Percentiles rank a stretch among this genome's conserved stretches.
Evolutionary conservation across 345 rosid species (phyloP).

Genomic region (Eucalyptus polybractea): DNA sequence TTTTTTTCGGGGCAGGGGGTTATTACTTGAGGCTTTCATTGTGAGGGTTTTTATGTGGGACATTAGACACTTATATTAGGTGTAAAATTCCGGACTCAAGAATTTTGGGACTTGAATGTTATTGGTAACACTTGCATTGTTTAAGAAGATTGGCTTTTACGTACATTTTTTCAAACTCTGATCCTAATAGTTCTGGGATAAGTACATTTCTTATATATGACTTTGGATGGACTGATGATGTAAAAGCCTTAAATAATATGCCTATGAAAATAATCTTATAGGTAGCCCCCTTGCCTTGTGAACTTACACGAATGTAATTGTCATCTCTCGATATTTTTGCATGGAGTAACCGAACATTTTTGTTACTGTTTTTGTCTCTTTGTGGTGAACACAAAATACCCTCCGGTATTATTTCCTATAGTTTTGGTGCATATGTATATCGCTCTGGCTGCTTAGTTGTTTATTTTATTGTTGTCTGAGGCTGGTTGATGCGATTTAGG

Average conservation of each 20-base stretch:
- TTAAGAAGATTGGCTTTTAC: neutral
- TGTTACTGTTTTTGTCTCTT: neutral
- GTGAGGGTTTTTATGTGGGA: neutral
- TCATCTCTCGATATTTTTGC: neutral
- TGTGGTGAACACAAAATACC: neutral
- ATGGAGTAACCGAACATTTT: neutral
- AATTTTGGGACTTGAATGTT: neutral
- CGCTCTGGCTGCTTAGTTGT: neutral
- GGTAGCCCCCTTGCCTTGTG: neutral
- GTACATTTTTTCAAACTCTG: neutral
- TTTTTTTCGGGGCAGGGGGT: too few relatives aligned
- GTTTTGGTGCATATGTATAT: neutral
- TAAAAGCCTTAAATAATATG: neutral
- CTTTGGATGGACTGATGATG: neutral
- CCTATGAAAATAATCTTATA: neutral
- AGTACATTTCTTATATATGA: neutral
- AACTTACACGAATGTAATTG: neutral
- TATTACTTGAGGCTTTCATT: neutral
- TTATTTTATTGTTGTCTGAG: neutral
- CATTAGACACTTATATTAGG: neutral
- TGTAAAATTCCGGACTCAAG: too few relatives aligned
- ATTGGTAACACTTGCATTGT: neutral
- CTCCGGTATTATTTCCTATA: neutral
- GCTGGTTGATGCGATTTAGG: neutral
- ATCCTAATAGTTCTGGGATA: neutral